Evolutionary conservation across 225 moss, liverwort and hornwort genomes (phyloP).

Genomic region (Sphagnum tenellum): DNA sequence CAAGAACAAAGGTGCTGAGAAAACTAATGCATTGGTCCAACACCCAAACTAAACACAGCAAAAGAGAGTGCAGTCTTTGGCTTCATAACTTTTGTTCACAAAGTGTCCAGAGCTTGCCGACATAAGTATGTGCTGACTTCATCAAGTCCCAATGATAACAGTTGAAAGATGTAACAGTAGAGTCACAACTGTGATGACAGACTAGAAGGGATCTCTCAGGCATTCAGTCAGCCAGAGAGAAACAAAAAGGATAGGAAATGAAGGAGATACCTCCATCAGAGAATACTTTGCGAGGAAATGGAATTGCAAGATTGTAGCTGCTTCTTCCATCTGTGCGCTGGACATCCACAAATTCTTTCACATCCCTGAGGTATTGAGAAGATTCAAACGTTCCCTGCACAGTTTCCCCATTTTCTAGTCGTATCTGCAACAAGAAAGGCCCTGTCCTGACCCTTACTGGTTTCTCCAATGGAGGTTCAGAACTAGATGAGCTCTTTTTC

Average conservation of each 20-base stretch:
- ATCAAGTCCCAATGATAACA: too few species aligned
- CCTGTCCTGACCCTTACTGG: slow-evolving; percentile 34
- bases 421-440: slow-evolving; percentile 53
- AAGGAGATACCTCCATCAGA: slow-evolving; percentile 35
- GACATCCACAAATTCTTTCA: slow-evolving; percentile 50
- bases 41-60: too few species aligned
- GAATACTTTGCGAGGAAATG: slow-evolving; percentile 54
- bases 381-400: slow-evolving; percentile 56
- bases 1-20: too few species aligned
- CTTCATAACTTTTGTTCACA: too few species aligned
- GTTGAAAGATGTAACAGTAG: too few species aligned
- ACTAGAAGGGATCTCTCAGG: too few species aligned
- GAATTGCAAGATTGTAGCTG: slow-evolving; percentile 47
- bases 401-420: slow-evolving; percentile 52
- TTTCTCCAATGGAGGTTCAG: slow-evolving; percentile 21
- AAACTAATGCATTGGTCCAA: too few species aligned
- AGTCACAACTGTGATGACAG: too few species aligned
- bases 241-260: neutral
- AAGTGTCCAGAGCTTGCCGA: too few species aligned
- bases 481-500: slow-evolving; percentile 24
- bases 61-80: too few species aligned
- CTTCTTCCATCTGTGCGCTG: slow-evolving; percentile 61
- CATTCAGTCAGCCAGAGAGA: too few species aligned
- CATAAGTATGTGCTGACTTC: too few species aligned
- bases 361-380: slow-evolving; percentile 37